Conservation (phyloP, 805 yeast species). For the Candida schatavii region DNA sequence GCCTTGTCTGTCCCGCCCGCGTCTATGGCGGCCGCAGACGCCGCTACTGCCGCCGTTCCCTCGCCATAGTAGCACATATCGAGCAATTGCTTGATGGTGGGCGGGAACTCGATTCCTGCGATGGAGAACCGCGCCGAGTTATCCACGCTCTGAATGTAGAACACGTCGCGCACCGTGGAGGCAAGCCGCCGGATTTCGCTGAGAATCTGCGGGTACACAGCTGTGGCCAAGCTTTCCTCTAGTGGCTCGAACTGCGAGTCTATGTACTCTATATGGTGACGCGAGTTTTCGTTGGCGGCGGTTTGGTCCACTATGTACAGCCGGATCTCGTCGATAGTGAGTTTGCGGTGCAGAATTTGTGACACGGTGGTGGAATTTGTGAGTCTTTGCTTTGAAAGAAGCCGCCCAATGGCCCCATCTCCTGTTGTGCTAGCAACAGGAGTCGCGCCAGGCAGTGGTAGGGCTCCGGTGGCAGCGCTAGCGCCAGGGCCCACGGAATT, state of each 20-base stretch:
- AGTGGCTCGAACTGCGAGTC: constrained; percentile 28
- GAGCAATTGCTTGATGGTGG: constrained; percentile 26
- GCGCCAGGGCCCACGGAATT: too few species aligned
- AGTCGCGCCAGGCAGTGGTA: background rate
- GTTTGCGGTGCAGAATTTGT: constrained; percentile 20
- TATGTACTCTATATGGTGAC: constrained; percentile 23
- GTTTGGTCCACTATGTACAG: constrained; percentile 15
- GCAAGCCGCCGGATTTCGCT: constrained; percentile 13
- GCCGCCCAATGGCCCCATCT: constrained; percentile 15
- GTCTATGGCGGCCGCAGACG: too few species aligned
- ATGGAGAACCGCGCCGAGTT: constrained; percentile 25
- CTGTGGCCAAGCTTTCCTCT: constrained; percentile 17
- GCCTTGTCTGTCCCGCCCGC: constrained; percentile 6
- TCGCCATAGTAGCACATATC: constrained; percentile 26
- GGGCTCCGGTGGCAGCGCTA: background rate
- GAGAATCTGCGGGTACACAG: constrained; percentile 22
- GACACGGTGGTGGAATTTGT: constrained; percentile 23
- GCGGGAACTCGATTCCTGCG: constrained; percentile 35
- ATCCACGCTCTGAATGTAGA: constrained; percentile 24
- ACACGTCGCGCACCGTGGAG: constrained; percentile 19
- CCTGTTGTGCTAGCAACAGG: too few species aligned
- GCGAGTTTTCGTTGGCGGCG: constrained; percentile 14
- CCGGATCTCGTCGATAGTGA: constrained; percentile 17
- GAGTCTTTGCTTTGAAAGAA: constrained; percentile 17
- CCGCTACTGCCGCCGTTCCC: background rate